phyloP scores from a whole-genome alignment of 768 basidiomycete genomes.

The Galerina sulciceps region DNA sequence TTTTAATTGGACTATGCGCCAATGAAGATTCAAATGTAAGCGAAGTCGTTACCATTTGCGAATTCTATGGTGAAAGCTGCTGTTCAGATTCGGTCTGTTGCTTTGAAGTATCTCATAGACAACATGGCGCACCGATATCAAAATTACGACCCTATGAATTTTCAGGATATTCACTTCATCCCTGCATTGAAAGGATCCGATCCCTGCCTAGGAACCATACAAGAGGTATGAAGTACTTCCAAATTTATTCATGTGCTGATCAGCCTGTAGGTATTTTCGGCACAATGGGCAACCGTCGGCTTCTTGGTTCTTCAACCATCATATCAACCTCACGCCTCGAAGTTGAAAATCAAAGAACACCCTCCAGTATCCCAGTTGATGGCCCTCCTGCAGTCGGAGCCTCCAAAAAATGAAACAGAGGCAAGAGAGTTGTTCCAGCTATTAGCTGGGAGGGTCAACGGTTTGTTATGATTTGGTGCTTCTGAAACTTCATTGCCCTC shows the following conservation, averaged over 20 bases:
- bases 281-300: conserved; percentile 75
- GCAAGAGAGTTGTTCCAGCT: conserved; percentile 73
- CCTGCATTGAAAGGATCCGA: conserved; percentile 66
- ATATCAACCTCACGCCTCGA: conserved; percentile 56
- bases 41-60: background rate
- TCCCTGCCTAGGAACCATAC: conserved; percentile 60
- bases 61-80: background rate
- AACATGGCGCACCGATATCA: conserved; percentile 66
- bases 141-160: conserved; percentile 59
- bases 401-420: conserved; percentile 54
- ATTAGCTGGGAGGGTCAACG: conserved; percentile 57
- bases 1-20: conserved; percentile 72
- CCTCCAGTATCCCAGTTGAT: conserved; percentile 70
- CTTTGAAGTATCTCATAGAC: conserved; percentile 83
- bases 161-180: conserved; percentile 71
- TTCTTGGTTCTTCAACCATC: conserved; percentile 68
- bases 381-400: conserved; percentile 57
- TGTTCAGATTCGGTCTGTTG: conserved; percentile 49
- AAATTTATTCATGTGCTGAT: background rate
- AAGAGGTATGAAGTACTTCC: conserved; percentile 55
- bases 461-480: conserved; percentile 17
- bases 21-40: conserved; percentile 46
- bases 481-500: background rate
- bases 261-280: conserved; percentile 63
- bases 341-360: conserved; percentile 71